These are phyloP conservation scores for Vaccinium corymbosum DNA, from an alignment of 148 eudicot species.

Conservation along the genomic window DNA sequence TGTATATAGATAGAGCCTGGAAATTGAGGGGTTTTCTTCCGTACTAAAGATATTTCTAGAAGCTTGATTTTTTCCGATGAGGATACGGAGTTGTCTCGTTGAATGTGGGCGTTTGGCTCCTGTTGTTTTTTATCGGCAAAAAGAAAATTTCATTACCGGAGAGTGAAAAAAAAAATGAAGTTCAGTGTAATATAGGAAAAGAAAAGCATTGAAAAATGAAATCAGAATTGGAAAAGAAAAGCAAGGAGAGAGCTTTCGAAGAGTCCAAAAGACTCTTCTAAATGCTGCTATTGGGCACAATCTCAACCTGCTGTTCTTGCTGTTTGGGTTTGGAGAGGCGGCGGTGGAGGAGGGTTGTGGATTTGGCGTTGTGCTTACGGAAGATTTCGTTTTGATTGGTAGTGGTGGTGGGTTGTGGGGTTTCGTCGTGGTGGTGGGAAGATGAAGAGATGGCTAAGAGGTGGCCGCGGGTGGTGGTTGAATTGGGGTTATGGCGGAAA, in stretches of 20 bases:
- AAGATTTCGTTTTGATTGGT: conserved; percentile 17
- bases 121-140: background rate
- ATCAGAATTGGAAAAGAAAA: background rate
- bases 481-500: conserved; percentile 11
- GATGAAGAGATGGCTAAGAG: conserved; percentile 13
- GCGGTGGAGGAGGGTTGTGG: conserved; percentile 46
- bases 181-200: background rate
- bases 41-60: conserved; percentile 48
- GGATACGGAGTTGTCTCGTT: conserved; percentile 17
- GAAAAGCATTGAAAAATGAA: background rate
- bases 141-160: background rate
- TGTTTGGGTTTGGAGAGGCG: conserved; percentile 22
- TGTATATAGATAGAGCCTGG: conserved; percentile 72
- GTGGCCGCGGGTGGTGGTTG: conserved; percentile 25
- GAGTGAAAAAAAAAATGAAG: background rate
- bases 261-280: no score
- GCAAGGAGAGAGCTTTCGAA: background rate
- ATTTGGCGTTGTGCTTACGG: conserved; percentile 70
- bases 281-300: background rate
- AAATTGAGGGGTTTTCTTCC: conserved; percentile 62
- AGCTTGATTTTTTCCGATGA: conserved; percentile 42
- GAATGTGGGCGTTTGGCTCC: background rate
- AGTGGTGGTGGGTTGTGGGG: conserved; percentile 24
- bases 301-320: background rate
- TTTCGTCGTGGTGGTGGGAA: conserved; percentile 18